A percentile compares a stretch with the other conserved stretches of the same genome.
Conservation (phyloP, 2,329 filamentous ascomycete genomes). For the Ceratocystis eucalypticola region DNA sequence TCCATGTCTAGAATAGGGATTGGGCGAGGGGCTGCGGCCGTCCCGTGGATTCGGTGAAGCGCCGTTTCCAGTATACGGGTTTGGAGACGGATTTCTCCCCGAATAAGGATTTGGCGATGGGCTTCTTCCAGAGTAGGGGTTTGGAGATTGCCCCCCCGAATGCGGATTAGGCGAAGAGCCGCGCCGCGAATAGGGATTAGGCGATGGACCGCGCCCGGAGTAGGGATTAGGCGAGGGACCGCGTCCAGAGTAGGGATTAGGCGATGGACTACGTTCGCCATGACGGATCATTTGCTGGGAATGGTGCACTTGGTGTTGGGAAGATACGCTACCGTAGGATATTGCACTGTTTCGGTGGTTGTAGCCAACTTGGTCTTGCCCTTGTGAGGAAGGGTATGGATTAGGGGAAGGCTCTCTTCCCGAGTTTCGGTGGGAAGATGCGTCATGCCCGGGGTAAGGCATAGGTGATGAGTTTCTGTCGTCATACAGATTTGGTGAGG, state of each 20-base stretch:
- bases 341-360: conserved; percentile 8
- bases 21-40: conserved; percentile 20
- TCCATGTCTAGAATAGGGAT: conserved; percentile 10
- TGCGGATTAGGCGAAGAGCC: neutral
- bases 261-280: conserved; percentile 13
- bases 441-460: neutral
- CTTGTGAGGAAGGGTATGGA: conserved; percentile 7
- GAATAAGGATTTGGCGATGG: conserved; percentile 9
- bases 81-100: conserved; percentile 1
- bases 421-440: conserved; percentile 11
- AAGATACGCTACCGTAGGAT: conserved; percentile 8
- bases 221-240: neutral
- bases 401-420: conserved; percentile 6
- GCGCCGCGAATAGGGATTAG: neutral
- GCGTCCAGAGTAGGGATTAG: neutral
- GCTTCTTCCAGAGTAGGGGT: conserved; percentile 1
- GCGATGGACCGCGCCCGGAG: neutral
- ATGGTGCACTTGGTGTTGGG: neutral
- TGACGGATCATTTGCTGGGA: conserved; percentile 14
- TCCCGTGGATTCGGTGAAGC: conserved; percentile 24
- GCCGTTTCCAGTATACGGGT: conserved; percentile 24
- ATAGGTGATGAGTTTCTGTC: neutral
- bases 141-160: neutral
- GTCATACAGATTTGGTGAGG: conserved; percentile 11
- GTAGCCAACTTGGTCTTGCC: conserved; percentile 11